phyloP scores from a whole-genome alignment of 108 stramenopile genomes.

The Seminavis robusta region DNA sequence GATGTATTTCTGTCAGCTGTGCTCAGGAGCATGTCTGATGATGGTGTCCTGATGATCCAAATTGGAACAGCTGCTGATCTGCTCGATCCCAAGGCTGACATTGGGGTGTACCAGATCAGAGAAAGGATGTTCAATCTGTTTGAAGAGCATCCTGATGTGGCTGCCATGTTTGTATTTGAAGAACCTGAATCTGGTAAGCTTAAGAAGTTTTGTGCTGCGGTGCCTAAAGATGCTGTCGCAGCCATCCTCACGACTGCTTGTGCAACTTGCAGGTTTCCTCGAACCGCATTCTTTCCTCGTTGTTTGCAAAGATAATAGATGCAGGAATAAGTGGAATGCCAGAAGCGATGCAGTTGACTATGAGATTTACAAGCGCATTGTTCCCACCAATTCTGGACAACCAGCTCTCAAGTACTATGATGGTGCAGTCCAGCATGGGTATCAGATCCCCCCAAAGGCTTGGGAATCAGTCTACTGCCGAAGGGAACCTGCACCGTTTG shows the following conservation, averaged over 20 bases:
- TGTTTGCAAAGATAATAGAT: conserved; percentile 61
- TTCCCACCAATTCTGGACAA: conserved; percentile 14
- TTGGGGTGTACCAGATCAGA: conserved; percentile 64
- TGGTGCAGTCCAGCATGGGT: conserved; percentile 7
- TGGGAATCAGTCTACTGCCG: conserved; percentile 58
- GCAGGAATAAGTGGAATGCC: conserved; percentile 65
- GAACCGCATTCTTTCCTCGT: conserved; percentile 72
- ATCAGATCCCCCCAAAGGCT: conserved; percentile 20
- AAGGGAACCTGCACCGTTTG: conserved; percentile 79
- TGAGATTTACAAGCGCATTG: conserved; percentile 20
- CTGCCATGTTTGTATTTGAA: conserved; percentile 77
- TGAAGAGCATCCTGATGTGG: conserved; percentile 50
- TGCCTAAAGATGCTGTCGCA: no score
- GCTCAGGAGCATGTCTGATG: conserved; percentile 46
- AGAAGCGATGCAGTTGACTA: conserved; percentile 18
- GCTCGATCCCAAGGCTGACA: conserved; percentile 68
- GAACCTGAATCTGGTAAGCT: conserved; percentile 66
- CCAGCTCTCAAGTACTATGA: conserved; percentile 1
- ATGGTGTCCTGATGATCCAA: conserved; percentile 73
- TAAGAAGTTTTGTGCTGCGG: conserved; percentile 50
- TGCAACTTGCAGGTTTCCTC: conserved; percentile 45
- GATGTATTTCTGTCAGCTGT: conserved; percentile 38
- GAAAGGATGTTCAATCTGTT: conserved; percentile 61
- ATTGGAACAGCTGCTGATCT: conserved; percentile 71
- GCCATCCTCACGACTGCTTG: no score